A percentile compares a stretch with the other conserved stretches of the same genome.
These are phyloP conservation scores for Sarcocystis neurona DNA, from an alignment of 169 alveolate genomes.

Conservation along the genomic window DNA sequence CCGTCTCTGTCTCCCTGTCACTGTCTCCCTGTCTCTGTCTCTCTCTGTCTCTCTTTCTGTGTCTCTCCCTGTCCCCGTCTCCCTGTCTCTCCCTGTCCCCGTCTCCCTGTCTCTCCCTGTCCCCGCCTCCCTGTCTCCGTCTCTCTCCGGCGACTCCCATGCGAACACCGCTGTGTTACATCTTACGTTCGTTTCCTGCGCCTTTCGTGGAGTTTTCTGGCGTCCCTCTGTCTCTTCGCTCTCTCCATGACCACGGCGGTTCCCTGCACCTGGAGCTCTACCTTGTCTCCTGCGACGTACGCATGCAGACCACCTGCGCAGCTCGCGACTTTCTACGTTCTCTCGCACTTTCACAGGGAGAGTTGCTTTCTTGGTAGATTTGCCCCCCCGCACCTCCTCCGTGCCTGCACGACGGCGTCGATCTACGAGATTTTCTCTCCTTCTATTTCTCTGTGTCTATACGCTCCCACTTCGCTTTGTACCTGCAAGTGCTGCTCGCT, in stretches of 20 bases:
- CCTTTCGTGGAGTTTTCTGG: background rate
- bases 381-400: too few species aligned
- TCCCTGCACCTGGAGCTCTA: too few species aligned
- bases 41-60: background rate
- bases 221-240: background rate
- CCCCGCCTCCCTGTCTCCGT: background rate
- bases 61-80: background rate
- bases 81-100: background rate
- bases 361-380: too few species aligned
- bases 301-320: too few species aligned
- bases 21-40: background rate
- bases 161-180: background rate
- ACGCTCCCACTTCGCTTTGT: background rate
- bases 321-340: too few species aligned
- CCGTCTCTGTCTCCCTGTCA: background rate
- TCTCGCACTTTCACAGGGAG: too few species aligned
- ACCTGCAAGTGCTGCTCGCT: background rate
- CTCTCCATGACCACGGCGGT: too few species aligned
- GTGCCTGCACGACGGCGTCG: too few species aligned
- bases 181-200: background rate
- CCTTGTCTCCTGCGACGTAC: too few species aligned
- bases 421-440: background rate
- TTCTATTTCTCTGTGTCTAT: background rate
- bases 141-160: background rate
- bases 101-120: background rate